Base-by-base conservation (phyloP, 2,329 filamentous ascomycete species). In the Sclerotinia sclerotiorum region DNA sequence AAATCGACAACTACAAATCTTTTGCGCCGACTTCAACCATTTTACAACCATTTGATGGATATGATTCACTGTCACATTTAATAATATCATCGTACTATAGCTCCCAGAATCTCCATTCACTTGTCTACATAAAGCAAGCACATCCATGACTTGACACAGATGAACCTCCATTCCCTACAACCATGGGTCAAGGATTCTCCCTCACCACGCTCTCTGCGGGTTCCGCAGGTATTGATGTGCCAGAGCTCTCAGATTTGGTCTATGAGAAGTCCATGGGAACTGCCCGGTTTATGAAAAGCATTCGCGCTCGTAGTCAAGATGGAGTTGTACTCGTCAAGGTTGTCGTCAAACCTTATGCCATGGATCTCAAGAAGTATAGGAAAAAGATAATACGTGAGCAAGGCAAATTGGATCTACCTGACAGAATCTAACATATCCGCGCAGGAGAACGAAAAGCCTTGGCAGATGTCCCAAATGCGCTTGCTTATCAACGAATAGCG, bases 101-200 rank as follows among this genome's bases (percentile, higher is more conserved):
- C 64, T 67, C 49, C 15, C 5, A 32, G 19, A 42, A 67, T 42
- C 52, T 67, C 29, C 11, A 67, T 21, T 10, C 10, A 3, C 24
- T 49, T 51, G 10, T 27, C 24, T 35, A 17, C 49, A 17, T 4
- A 64, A n/a, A 58, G 39, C n/a, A 35, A 56, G 49, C 13, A 54
- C 63, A 65, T 72, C 68, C 39, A 77, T 77, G 75, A 73, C 63
- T 72, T 71, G 52, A 67, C 67, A 62, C 71, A 71, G 70, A 75
- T 77, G 75, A 77, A 70, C 57, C 27, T 63, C 67, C 56, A 58
- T 54, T 42, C 62, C 69, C 70, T 62, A 63, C 70, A 69, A 81
- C 73, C 73, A 99, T 99, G 95, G 95, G 95, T 73, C 95, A 99
- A 85, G 94, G 93, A 73, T 97, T 97, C 82, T 97, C 94, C 71